phyloP scores from a whole-genome alignment of 192 early-diverging fungal species.

The Piromyces finnis region DNA sequence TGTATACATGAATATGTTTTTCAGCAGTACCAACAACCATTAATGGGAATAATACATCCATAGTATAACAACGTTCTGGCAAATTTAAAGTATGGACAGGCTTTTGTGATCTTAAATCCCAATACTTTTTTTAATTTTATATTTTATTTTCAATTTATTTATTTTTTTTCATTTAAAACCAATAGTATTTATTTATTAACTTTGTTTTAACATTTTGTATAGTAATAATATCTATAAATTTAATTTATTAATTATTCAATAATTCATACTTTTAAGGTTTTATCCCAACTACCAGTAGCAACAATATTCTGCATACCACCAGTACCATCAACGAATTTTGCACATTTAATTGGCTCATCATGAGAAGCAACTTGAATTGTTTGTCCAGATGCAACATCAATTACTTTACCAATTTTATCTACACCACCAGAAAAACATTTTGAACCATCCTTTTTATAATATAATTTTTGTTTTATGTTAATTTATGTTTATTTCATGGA shows the following conservation, averaged over 20 bases:
- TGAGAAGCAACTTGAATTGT: slow-evolving; percentile 69
- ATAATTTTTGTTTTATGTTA: too few relatives aligned
- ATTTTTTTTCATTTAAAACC: too few relatives aligned
- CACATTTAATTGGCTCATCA: slow-evolving; percentile 70
- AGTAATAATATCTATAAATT: too few relatives aligned
- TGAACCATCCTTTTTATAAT: slow-evolving; percentile 55
- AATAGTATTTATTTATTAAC: too few relatives aligned
- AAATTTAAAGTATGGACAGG: slow-evolving; percentile 56
- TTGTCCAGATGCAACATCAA: slow-evolving; percentile 70
- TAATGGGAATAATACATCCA: slow-evolving; percentile 64
- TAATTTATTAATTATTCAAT: background rate
- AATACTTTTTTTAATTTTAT: slow-evolving; percentile 37
- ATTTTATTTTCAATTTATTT: too few relatives aligned
- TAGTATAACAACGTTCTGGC: slow-evolving; percentile 75
- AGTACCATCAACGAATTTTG: slow-evolving; percentile 51
- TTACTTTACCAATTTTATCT: slow-evolving; percentile 72
- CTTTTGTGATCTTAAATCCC: slow-evolving; percentile 66
- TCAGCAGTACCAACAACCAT: slow-evolving; percentile 90
- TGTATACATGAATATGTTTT: slow-evolving; percentile 59
- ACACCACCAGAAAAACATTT: slow-evolving; percentile 77
- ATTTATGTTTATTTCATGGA: too few relatives aligned
- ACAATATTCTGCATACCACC: slow-evolving; percentile 36
- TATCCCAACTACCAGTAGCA: slow-evolving; percentile 91
- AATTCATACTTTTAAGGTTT: slow-evolving; percentile 48
- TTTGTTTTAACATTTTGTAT: too few relatives aligned